A percentile compares a stretch with the other conserved stretches of the same genome.
Conservation (phyloP, 306 rosid species). For the Sicyos baderoa region DNA sequence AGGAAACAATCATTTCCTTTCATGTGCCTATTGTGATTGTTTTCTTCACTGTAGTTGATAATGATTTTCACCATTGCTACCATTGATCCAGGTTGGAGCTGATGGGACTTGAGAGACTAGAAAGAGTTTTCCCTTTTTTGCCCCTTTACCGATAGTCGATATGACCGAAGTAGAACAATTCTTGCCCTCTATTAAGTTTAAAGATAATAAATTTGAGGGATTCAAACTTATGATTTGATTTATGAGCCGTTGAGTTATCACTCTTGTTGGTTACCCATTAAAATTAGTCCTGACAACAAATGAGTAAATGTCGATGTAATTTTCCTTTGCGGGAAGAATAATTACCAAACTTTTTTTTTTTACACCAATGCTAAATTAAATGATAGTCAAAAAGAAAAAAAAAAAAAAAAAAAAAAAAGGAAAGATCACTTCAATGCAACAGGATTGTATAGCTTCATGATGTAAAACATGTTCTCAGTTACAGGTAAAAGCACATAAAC, state of each 20-base stretch:
- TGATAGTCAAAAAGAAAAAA: too few relatives aligned
- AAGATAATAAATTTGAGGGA: background rate
- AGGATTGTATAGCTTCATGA: background rate
- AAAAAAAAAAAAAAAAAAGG: too few relatives aligned
- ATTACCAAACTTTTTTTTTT: too few relatives aligned
- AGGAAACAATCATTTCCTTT: slow-evolving; percentile 8
- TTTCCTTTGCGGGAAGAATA: too few relatives aligned
- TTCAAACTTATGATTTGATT: too few relatives aligned
- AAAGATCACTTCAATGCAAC: background rate
- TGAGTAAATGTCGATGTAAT: too few relatives aligned
- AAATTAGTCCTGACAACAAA: background rate
- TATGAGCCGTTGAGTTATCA: too few relatives aligned
- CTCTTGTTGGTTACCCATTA: too few relatives aligned
- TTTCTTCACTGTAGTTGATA: slow-evolving; percentile 15
- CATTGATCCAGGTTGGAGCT: slow-evolving; percentile 11
- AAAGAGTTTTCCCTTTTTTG: background rate
- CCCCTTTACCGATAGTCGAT: background rate
- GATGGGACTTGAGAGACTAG: slow-evolving; percentile 6
- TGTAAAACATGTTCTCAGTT: background rate
- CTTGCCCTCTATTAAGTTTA: background rate
- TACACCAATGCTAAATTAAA: too few relatives aligned
- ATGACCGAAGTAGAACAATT: background rate
- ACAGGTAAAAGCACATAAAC: background rate
- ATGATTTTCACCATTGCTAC: slow-evolving; percentile 7
- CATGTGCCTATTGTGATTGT: slow-evolving; percentile 14